Conservation (phyloP, 305 asterid genomes). For the Solanum aculeatissimum region DNA sequence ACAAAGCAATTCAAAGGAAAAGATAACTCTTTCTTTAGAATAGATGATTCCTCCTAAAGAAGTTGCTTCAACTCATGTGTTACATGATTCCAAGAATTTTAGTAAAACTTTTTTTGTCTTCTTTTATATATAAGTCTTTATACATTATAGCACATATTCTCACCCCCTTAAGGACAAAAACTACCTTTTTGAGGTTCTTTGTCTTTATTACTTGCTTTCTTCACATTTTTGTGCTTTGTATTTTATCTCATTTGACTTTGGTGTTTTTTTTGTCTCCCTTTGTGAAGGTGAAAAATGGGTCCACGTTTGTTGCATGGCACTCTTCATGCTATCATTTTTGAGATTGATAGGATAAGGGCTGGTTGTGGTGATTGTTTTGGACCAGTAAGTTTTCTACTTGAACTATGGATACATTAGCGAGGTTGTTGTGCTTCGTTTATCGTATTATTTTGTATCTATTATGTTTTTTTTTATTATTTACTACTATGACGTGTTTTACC, state of each 20-base stretch:
- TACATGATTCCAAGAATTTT: not conserved
- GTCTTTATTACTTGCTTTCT: not conserved
- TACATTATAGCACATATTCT: not conserved
- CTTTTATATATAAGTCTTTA: not conserved
- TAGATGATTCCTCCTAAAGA: not conserved
- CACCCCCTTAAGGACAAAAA: not conserved
- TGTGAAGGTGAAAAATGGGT: constrained; percentile 20
- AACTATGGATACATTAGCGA: not conserved
- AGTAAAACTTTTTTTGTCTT: not conserved
- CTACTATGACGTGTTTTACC: too few relatives aligned
- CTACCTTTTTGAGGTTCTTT: not conserved
- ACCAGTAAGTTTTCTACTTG: not conserved
- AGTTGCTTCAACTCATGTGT: not conserved
- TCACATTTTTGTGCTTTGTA: not conserved
- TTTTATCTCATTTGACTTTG: not conserved
- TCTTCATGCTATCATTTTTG: constrained; percentile 48
- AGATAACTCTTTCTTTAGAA: not conserved
- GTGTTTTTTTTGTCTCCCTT: not conserved
- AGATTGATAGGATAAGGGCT: constrained; percentile 35
- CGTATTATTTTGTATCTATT: too few relatives aligned
- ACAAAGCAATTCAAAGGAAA: not conserved
- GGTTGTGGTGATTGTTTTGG: constrained; percentile 33
- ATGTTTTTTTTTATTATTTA: too few relatives aligned
- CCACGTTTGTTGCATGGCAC: constrained; percentile 78
- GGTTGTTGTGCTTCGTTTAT: too few relatives aligned